phyloP scores from a whole-genome alignment of 352 stramenopile genomes.

The Globisporangium cystogenes region DNA sequence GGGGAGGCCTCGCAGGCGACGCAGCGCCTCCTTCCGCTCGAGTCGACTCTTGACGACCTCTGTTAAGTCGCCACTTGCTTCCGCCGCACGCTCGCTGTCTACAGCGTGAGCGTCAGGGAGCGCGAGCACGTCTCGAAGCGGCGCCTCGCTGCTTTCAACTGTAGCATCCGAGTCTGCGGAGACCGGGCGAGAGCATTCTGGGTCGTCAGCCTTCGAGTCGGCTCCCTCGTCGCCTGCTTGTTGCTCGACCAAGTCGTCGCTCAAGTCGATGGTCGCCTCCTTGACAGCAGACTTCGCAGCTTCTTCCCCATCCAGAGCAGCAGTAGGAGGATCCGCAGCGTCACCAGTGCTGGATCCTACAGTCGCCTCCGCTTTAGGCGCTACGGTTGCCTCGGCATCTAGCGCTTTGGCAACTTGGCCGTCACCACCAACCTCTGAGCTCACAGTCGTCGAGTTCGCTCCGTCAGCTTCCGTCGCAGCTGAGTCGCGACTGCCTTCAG shows the following conservation, averaged over 20 bases:
- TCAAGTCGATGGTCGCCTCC: not conserved
- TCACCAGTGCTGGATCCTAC: not conserved
- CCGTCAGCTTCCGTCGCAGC: not conserved
- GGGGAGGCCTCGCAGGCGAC: slow-evolving; percentile 33
- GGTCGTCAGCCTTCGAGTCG: not conserved
- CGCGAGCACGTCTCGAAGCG: not conserved
- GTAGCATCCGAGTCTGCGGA: not conserved
- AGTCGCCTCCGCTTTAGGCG: not conserved
- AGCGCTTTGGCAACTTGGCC: not conserved
- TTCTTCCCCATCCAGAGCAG: not conserved
- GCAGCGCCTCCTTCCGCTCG: slow-evolving; percentile 34
- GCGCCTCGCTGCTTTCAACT: not conserved
- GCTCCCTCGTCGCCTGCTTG: not conserved
- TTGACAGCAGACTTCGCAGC: not conserved
- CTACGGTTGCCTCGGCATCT: not conserved
- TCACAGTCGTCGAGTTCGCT: not conserved
- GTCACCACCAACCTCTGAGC: not conserved
- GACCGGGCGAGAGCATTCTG: not conserved
- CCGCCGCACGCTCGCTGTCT: not conserved
- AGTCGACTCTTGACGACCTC: slow-evolving; percentile 5
- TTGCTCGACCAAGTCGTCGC: no score
- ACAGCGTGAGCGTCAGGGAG: not conserved
- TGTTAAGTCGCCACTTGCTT: not conserved
- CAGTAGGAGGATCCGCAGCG: no score
- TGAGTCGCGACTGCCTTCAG: not conserved